Evolutionary conservation across 2,329 filamentous ascomycete genomes (phyloP).

Genomic region (Diaporthe citri): DNA sequence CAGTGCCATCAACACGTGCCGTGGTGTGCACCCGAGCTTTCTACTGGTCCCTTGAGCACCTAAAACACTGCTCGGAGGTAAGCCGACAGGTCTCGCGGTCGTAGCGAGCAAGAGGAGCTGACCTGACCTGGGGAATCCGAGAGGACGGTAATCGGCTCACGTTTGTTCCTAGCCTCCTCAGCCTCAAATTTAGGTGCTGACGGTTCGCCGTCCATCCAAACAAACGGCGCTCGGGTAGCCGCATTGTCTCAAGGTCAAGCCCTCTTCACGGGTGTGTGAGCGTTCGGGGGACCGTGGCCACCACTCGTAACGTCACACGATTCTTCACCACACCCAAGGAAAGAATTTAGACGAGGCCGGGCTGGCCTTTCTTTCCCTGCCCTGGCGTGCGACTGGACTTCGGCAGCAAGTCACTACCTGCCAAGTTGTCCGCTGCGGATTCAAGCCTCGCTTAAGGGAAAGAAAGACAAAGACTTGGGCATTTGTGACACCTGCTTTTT

Average conservation of each 20-base stretch:
- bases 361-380: background rate
- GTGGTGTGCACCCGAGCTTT: background rate
- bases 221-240: slow-evolving; percentile 16
- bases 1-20: background rate
- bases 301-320: slow-evolving; percentile 25
- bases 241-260: slow-evolving; percentile 12
- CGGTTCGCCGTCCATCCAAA: background rate
- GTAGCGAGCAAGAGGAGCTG: slow-evolving; percentile 3
- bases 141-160: background rate
- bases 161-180: background rate
- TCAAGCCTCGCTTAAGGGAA: background rate
- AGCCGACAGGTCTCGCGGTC: slow-evolving; percentile 7
- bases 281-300: background rate
- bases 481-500: background rate
- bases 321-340: background rate
- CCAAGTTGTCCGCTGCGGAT: slow-evolving; percentile 2
- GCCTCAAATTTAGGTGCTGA: background rate
- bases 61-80: slow-evolving; percentile 6
- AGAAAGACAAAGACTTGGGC: slow-evolving; percentile 21
- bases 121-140: background rate
- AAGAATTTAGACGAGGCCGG: slow-evolving; percentile 8
- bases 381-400: background rate
- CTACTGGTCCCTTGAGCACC: background rate
- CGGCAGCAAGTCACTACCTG: background rate
- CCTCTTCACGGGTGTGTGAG: background rate